phyloP scores from a whole-genome alignment of 163 green algal species.

The Chlorella variabilis region DNA sequence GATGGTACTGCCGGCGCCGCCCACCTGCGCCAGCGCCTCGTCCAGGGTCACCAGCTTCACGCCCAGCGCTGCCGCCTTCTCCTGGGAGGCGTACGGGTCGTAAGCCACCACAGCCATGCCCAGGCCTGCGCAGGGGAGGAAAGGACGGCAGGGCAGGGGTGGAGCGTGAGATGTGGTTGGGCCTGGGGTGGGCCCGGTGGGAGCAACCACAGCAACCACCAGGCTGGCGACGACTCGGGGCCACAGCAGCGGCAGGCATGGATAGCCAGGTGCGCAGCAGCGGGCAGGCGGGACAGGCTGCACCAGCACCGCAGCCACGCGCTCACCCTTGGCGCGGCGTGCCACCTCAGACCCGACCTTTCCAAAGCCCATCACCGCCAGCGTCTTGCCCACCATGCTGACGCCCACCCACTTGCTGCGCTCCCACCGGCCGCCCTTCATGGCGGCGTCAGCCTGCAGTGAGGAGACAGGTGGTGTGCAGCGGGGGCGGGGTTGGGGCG shows the following conservation, averaged over 20 bases:
- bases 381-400: conserved; percentile 89
- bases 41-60: conserved; percentile 85
- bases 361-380: conserved; percentile 96
- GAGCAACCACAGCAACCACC: too few relatives aligned
- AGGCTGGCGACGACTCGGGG: too few relatives aligned
- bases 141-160: conserved; percentile 1
- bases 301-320: background rate
- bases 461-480: too few relatives aligned
- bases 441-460: conserved; percentile 79
- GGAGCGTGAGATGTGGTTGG: too few relatives aligned
- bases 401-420: conserved; percentile 87
- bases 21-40: conserved; percentile 72
- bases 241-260: background rate
- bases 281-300: too few relatives aligned
- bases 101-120: conserved; percentile 93
- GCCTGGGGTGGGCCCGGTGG: too few relatives aligned
- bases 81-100: conserved; percentile 91
- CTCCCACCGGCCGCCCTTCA: conserved; percentile 92
- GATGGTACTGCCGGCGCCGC: background rate
- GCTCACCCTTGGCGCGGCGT: conserved; percentile 69
- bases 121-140: conserved; percentile 65
- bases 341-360: conserved; percentile 94
- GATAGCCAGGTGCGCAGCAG: too few relatives aligned
- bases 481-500: too few relatives aligned
- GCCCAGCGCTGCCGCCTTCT: conserved; percentile 77